phyloP scores from a whole-genome alignment of 1,139 yeast species.

The Petasospora rhodanensis region DNA sequence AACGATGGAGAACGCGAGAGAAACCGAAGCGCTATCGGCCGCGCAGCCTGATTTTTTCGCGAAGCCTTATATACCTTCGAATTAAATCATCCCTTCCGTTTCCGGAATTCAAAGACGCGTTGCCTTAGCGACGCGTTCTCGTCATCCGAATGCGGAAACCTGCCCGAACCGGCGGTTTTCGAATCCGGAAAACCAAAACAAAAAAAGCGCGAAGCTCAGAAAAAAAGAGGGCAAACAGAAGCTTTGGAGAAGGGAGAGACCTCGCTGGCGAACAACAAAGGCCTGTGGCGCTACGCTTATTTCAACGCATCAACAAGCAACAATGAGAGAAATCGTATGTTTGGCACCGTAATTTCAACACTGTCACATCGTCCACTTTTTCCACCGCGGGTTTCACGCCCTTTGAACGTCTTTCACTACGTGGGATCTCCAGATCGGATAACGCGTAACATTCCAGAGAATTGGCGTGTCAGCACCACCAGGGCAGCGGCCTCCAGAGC shows the following conservation, averaged over 20 bases:
- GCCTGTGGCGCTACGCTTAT: too few relatives aligned
- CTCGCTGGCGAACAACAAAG: too few relatives aligned
- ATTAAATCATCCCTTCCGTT: too few relatives aligned
- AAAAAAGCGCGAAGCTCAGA: constrained; percentile 4
- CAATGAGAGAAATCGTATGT: constrained; percentile 61
- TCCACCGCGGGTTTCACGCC: neutral
- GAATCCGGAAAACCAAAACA: constrained; percentile 9
- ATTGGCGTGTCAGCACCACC: neutral
- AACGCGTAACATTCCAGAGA: constrained; percentile 12
- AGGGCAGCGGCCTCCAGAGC: neutral
- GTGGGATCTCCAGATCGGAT: constrained; percentile 3
- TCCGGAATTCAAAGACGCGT: constrained; percentile 9
- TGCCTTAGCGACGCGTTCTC: constrained; percentile 9
- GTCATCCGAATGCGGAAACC: constrained; percentile 4
- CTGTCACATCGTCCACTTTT: neutral
- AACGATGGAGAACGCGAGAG: too few relatives aligned
- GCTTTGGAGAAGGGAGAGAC: too few relatives aligned
- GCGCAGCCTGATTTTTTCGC: too few relatives aligned
- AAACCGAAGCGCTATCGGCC: too few relatives aligned
- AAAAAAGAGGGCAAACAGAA: constrained; percentile 10
- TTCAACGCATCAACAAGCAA: constrained; percentile 2
- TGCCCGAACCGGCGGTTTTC: constrained; percentile 7
- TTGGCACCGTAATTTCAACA: too few relatives aligned
- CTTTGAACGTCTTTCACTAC: neutral
- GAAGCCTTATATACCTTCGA: too few relatives aligned